These are phyloP conservation scores for Anisodus acutangulus DNA, from an alignment of 257 asterid species.

Conservation along the genomic window DNA sequence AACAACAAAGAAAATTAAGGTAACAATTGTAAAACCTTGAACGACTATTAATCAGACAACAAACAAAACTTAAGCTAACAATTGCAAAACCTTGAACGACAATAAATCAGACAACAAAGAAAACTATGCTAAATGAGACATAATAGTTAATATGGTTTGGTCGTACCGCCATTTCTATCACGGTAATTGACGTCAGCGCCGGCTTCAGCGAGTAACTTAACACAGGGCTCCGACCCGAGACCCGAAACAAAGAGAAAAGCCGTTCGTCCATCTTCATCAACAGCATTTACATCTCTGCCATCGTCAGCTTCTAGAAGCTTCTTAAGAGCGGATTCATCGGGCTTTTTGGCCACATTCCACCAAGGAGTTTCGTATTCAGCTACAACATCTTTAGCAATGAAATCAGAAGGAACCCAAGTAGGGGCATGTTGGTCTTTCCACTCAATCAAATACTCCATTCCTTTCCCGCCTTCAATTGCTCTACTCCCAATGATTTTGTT, in stretches of 20 bases:
- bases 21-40: no score
- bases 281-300: conserved; percentile 78
- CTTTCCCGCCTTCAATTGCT: conserved; percentile 52
- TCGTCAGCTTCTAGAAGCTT: conserved; percentile 53
- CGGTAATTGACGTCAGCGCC: conserved; percentile 69
- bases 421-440: conserved; percentile 95
- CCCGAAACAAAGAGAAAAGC: conserved; percentile 88
- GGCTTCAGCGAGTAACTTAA: conserved; percentile 64
- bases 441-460: conserved; percentile 88
- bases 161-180: conserved; percentile 69
- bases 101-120: no score
- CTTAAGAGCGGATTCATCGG: conserved; percentile 59
- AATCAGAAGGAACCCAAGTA: conserved; percentile 95
- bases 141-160: conserved; percentile 13
- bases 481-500: conserved; percentile 75
- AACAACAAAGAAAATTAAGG: no score
- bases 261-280: conserved; percentile 82
- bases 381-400: conserved; percentile 76
- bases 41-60: no score
- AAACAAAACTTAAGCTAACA: no score
- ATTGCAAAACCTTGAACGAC: no score
- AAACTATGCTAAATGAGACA: no score
- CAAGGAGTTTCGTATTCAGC: conserved; percentile 90
- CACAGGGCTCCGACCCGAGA: conserved; percentile 85
- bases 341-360: conserved; percentile 92